Evolutionary conservation across 1,284 basidiomycete genomes (phyloP).

Genomic region (Cronartium ribicola): DNA sequence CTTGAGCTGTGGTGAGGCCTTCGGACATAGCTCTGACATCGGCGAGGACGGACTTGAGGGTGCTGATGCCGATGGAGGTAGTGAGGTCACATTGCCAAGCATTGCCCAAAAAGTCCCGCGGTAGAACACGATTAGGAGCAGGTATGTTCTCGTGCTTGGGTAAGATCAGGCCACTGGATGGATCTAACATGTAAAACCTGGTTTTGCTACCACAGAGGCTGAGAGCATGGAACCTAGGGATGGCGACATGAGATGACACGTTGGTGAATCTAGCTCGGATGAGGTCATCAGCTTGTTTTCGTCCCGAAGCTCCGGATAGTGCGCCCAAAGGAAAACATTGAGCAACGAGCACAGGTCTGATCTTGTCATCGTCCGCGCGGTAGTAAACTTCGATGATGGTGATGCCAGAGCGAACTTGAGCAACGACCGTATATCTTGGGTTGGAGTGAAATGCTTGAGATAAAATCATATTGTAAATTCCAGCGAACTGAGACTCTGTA

Average conservation of each 20-base stretch:
- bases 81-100: slow-evolving; percentile 20
- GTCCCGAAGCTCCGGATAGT: slow-evolving; percentile 5
- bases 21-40: not conserved
- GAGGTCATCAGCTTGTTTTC: slow-evolving; percentile 26
- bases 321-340: slow-evolving; percentile 6
- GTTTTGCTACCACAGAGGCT: slow-evolving; percentile 18
- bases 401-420: not conserved
- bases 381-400: slow-evolving; percentile 18
- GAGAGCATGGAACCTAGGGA: slow-evolving; percentile 20
- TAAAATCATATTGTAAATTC: slow-evolving; percentile 16
- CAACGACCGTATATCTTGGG: slow-evolving; percentile 8
- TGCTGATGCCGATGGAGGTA: slow-evolving; percentile 14
- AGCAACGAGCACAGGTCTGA: slow-evolving; percentile 20
- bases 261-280: slow-evolving; percentile 22
- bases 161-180: slow-evolving; percentile 8
- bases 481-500: not conserved
- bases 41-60: slow-evolving; percentile 14
- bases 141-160: not conserved
- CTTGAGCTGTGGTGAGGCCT: not conserved
- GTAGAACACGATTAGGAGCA: slow-evolving; percentile 8
- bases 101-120: slow-evolving; percentile 18
- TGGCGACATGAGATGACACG: slow-evolving; percentile 2
- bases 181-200: slow-evolving; percentile 34
- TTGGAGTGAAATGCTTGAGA: slow-evolving; percentile 13
- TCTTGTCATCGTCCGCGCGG: not conserved